phyloP scores from a whole-genome alignment of 1,284 basidiomycete species.

The Coniferiporia sulphurascens region DNA sequence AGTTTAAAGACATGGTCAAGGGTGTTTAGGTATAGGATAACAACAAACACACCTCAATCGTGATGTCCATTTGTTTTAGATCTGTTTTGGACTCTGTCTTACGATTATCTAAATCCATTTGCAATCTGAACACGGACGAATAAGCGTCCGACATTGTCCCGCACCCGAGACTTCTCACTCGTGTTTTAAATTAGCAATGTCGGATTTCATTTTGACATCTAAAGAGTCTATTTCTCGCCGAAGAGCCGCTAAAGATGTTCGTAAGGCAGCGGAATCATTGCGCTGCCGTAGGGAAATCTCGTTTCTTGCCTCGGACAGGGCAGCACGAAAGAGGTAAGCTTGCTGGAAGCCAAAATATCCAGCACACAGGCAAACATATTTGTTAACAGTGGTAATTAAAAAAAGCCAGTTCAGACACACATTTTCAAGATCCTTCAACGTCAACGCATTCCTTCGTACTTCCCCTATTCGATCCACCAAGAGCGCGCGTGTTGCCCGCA shows the following conservation, averaged over 20 bases:
- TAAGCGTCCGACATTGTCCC: not conserved
- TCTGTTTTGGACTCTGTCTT: constrained; percentile 93
- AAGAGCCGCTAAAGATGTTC: constrained; percentile 69
- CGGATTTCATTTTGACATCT: constrained; percentile 92
- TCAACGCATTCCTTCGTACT: constrained; percentile 72
- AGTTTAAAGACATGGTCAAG: constrained; percentile 8
- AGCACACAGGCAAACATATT: constrained; percentile 12
- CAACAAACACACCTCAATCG: constrained; percentile 69
- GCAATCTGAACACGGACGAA: constrained; percentile 51
- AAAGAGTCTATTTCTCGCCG: constrained; percentile 87
- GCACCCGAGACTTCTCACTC: constrained; percentile 53
- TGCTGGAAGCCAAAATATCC: constrained; percentile 47
- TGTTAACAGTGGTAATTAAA: not conserved
- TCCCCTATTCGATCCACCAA: constrained; percentile 74
- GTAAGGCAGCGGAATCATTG: constrained; percentile 81
- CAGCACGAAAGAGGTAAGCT: constrained; percentile 94
- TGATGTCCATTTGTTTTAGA: constrained; percentile 81
- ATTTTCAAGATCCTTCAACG: constrained; percentile 85
- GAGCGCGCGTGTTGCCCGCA: constrained; percentile 82
- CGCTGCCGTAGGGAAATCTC: constrained; percentile 82
- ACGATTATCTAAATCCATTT: constrained; percentile 93
- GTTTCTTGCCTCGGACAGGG: constrained; percentile 85
- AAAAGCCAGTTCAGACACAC: constrained; percentile 44
- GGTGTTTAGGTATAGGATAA: constrained; percentile 4
- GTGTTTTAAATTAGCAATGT: constrained; percentile 84